phyloP scores from a whole-genome alignment of 208 protist genomes.

The Crithidia fasciculata region DNA sequence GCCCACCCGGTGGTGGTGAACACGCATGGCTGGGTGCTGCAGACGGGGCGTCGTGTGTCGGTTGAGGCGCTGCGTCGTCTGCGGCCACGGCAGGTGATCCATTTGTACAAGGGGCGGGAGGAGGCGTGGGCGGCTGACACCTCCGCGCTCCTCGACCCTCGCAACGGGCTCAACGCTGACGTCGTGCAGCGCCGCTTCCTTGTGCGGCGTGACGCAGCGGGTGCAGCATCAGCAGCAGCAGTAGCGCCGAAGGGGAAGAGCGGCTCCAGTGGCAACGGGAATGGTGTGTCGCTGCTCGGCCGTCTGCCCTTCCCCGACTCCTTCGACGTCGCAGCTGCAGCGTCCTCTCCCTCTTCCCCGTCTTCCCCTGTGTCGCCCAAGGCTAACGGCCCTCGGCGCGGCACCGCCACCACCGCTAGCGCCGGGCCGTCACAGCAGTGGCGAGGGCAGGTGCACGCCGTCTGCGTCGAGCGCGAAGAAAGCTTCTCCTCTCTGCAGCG shows the following conservation, averaged over 20 bases:
- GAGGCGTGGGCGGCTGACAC: conserved; percentile 53
- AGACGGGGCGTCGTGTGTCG: conserved; percentile 77
- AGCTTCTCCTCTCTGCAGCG: conserved; percentile 23
- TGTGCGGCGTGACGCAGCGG: conserved; percentile 26
- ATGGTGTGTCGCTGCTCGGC: conserved; percentile 25
- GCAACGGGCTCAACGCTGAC: conserved; percentile 67
- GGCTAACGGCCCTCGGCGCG: not conserved
- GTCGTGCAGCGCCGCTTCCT: conserved; percentile 74
- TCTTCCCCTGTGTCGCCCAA: not conserved
- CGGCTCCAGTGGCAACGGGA: too few relatives aligned
- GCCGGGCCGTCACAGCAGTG: conserved; percentile 3
- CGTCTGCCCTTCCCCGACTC: conserved; percentile 48
- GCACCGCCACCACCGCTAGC: not conserved
- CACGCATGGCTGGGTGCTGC: conserved; percentile 91
- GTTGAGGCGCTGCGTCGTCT: conserved; percentile 79
- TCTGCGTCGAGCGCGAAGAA: conserved; percentile 44
- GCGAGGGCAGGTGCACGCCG: conserved; percentile 45
- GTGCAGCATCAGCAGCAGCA: not conserved
- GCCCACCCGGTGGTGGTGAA: conserved; percentile 83
- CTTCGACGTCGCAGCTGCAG: not conserved
- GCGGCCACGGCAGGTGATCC: conserved; percentile 73
- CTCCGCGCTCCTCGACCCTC: conserved; percentile 45
- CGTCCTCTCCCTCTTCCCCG: not conserved
- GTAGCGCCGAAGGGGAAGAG: not conserved
- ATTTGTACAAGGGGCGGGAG: conserved; percentile 57